Base-by-base conservation (phyloP, 495 filamentous ascomycete genomes). In the Podospora fimiseda region DNA sequence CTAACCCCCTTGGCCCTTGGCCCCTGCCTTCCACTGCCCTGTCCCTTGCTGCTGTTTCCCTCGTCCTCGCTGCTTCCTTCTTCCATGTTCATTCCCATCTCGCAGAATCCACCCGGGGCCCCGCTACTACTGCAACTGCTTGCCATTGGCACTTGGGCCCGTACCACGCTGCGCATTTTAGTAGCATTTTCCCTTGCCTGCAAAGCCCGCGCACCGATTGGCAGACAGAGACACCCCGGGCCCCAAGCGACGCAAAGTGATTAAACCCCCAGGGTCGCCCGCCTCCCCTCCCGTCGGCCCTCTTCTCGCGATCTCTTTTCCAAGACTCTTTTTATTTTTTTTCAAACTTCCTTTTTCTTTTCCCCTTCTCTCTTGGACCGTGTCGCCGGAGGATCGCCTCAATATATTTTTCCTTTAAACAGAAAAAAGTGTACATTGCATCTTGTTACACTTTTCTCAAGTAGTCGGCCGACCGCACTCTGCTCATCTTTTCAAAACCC, bases 241-340 rank as follows among this genome's bases (percentile, higher is more conserved):
- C 53, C 52, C 49, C 48, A 56, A 51, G 23, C 21, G 40, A 55
- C 61, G 40, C 41, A 53, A 68, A 63, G 59, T 65, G 63, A 68
- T 68, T 68, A 68, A 70, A 68, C 64, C 62, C 65, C 63, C 62
- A 54, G 55, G 56, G 52, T 49, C 66, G 60, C 61, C 65, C 64
- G 15, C 55, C 58, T 49, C 46, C 49, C 57, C 40, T 43, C 58
- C 53, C 52, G 19, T 48, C 53, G 45, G 49, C 57, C 58, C 58
- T 58, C 59, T 41, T 65, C 64, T 60, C 53, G 60, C 59, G 60
- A 63, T 67, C 61, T 58, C 51, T 67, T 59, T 57, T 60, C 61
- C 62, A 62, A 65, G 58, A 63, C 58, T 64, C 53, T 61, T 57
- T 54, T 64, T 47, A n/a, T n/a, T 47, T 47, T 47, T 22, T 5